Base-by-base conservation (phyloP, 495 filamentous ascomycete species). In the Clavariopsis aquatica region DNA sequence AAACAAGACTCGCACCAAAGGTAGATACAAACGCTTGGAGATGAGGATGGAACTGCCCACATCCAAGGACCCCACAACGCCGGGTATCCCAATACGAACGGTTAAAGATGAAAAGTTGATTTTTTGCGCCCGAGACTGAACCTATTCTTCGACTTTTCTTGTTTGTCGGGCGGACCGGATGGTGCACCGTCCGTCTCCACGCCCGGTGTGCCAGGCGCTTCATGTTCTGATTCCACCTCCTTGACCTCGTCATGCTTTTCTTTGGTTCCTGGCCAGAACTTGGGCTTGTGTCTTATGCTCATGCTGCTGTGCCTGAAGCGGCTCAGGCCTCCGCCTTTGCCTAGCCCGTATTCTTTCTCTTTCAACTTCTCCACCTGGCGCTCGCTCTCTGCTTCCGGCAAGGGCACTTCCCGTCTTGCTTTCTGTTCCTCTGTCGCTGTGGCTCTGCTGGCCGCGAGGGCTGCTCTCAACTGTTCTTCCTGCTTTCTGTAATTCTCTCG, bases 41-140 rank as follows among this genome's bases (percentile, higher is more conserved):
- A n/a, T n/a, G n/a, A n/a, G n/a, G n/a, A n/a, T 43, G 38, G 9
- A 43, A n/a, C 38, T 17, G n/a, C 38, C 38, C 12, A 43, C 38
- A 17, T 17, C 38, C 15, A n/a, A 43, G 9, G 12, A 8, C 15
- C 38, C 3, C 6, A n/a, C 2, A n/a, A n/a, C n/a, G n/a, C n/a
- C 6, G n/a, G 38, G n/a, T 10, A 9, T 2, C 47, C 26, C 47
- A 24, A 4, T 13, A 24, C 20, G 5, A 23, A 22, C 6, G 1
- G 9, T 52, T 29, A 67, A 2, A 67, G 52, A 62, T 62, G 64
- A 20, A 71, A 64, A 27, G 63, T 67, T 6, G 43, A 54, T 78
- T 86, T 87, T 76, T 86, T 87, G 64, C 80, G 76, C 19, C 84
- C 83, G 52, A 87, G 66, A 57, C 82, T 85, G 66, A 87, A 85